A percentile compares a stretch with the other conserved stretches of the same genome.
These are phyloP conservation scores for Gossypium australe DNA, from an alignment of 345 rosid genomes.

Conservation along the genomic window DNA sequence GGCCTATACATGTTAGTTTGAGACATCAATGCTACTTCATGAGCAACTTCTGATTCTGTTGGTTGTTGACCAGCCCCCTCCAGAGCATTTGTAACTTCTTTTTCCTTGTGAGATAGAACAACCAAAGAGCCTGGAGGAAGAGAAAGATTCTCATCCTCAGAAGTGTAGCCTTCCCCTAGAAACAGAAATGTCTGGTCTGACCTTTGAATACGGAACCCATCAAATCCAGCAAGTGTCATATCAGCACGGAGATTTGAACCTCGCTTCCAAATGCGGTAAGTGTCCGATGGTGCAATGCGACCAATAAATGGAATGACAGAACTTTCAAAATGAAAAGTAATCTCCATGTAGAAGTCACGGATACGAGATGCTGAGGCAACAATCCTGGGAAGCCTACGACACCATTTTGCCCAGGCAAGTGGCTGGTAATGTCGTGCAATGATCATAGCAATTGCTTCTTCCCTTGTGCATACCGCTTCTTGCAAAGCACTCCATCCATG, in stretches of 20 bases:
- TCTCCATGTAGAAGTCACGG: slow-evolving; percentile 98
- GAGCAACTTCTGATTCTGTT: slow-evolving; percentile 90
- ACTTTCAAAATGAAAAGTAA: slow-evolving; percentile 95
- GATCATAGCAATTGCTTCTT: slow-evolving; percentile 85
- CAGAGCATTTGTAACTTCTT: slow-evolving; percentile 90
- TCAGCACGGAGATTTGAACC: slow-evolving; percentile 98
- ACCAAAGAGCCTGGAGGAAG: slow-evolving; percentile 75
- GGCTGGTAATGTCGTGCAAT: slow-evolving; percentile 95
- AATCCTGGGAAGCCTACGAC: slow-evolving; percentile 92
- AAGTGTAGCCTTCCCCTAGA: slow-evolving; percentile 77
- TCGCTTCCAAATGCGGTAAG: slow-evolving; percentile 96
- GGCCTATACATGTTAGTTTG: slow-evolving; percentile 99
- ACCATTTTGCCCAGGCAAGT: slow-evolving; percentile 99
- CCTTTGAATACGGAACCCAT: slow-evolving; percentile 92
- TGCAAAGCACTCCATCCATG: slow-evolving; percentile 99
- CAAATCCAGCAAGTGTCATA: slow-evolving; percentile 97
- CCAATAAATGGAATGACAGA: slow-evolving; percentile 94
- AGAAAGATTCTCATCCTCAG: slow-evolving; percentile 66
- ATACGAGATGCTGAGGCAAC: slow-evolving; percentile 79
- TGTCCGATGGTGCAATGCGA: slow-evolving; percentile 97
- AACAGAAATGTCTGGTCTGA: slow-evolving; percentile 92
- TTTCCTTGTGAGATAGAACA: slow-evolving; percentile 93
- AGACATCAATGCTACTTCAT: slow-evolving; percentile 92
- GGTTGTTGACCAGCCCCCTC: slow-evolving; percentile 98
- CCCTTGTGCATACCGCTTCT: slow-evolving; percentile 96